Conservation (phyloP, 2,329 filamentous ascomycete species). For the Stachybotrys chartarum region DNA sequence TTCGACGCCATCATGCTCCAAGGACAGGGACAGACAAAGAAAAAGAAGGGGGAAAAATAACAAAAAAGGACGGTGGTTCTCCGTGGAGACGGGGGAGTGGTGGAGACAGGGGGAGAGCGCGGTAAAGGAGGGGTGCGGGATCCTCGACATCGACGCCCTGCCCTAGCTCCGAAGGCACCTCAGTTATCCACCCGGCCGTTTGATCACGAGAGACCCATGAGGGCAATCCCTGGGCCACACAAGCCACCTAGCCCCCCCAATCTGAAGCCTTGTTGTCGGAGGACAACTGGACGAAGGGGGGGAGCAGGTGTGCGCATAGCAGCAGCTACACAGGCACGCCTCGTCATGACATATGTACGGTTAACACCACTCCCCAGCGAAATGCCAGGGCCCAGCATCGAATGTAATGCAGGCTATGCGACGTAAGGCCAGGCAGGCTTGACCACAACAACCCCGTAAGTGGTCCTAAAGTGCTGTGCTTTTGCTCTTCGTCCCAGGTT, state of each 20-base stretch:
- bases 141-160: slow-evolving; percentile 14
- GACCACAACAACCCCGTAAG: neutral
- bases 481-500: slow-evolving; percentile 13
- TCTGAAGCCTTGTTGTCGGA: neutral
- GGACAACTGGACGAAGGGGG: too few species aligned
- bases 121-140: slow-evolving; percentile 6
- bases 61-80: neutral
- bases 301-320: neutral
- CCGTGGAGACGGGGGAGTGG: neutral
- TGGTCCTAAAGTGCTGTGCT: too few species aligned
- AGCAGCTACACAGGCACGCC: neutral
- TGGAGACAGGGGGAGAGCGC: neutral
- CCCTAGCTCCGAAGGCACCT: neutral
- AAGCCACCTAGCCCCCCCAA: neutral
- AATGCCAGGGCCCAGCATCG: neutral
- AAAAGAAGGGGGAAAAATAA: neutral
- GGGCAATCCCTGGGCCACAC: slow-evolving; percentile 3
- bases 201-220: slow-evolving; percentile 19
- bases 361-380: neutral
- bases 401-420: neutral
- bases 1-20: neutral
- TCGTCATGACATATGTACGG: neutral
- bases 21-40: neutral
- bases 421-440: neutral
- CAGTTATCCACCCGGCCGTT: slow-evolving; percentile 15